Evolutionary conservation across 495 filamentous ascomycete species (phyloP), one percentile per base, ranked within the genome.

Genomic region (Penicillium egyptiacum): DNA sequence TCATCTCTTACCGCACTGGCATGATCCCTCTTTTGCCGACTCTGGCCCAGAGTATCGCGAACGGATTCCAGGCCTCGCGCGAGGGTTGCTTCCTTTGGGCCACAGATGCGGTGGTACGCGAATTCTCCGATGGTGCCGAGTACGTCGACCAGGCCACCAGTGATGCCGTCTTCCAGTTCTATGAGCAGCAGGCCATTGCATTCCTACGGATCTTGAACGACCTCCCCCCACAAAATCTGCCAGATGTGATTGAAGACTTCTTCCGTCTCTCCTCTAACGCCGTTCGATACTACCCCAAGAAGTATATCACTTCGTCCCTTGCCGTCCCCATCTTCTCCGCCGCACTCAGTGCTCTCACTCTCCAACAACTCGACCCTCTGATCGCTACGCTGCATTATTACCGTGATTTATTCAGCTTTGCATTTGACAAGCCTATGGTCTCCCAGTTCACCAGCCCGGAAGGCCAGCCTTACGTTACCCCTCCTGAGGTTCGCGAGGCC

Each of bases 1-100:
- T 98, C 25, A 90, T 97, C 54, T 96, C 91, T 1, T 98, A 97
- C 71, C 83, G 95, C 57, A 93, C 88, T 1, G 89, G 89, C 47
- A 93, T 95, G 78, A 82, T 86, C 20, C 90, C 92, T 22, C 77
- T 99, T 3, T 79, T 99, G 20, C 90, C 89, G 5, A 79, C 85
- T 9, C 82, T 99, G 65, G 94, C 95, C 20, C 86, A 91, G 56
- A 92, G 92, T 69, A 82, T 99, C 44, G 88, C 89, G 6, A 80
- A 75, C 54, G 92, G 92, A 0, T 99, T 98, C 69, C 79, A 88
- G 41, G 82, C 81, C 14, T 96, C 93, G 3, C 86, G 86, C 42
- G 93, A 98, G 72, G 95, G 94, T 19, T 96, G 93, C 70, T 98
- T 99, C 79, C 75, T 99, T 39, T 99, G 94, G 94, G 92, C 91